Conservation (phyloP, 345 rosid genomes). For the Eucalyptus cloeziana region DNA sequence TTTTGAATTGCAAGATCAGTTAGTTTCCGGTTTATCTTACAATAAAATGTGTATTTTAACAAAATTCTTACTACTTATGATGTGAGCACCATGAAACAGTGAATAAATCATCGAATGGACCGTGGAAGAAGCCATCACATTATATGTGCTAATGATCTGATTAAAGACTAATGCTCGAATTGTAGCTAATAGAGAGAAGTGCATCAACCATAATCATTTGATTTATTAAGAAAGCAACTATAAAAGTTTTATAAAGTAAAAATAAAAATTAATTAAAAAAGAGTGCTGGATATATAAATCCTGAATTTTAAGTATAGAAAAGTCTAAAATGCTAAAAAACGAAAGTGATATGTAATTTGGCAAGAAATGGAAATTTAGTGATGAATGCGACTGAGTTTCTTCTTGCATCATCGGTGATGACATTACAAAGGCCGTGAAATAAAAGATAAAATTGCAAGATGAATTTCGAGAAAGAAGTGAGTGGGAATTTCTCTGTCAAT, state of each 20-base stretch:
- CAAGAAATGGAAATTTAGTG: background rate
- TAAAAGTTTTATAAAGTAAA: background rate
- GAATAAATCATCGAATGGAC: accelerated
- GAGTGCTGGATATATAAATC: background rate
- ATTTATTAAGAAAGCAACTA: background rate
- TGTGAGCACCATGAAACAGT: background rate
- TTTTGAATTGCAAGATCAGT: background rate
- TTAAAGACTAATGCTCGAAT: background rate
- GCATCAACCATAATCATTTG: background rate
- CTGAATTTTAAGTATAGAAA: background rate
- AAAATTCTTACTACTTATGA: background rate
- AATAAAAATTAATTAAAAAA: background rate
- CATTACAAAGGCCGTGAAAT: background rate
- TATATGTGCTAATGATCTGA: background rate
- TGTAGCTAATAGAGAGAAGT: background rate
- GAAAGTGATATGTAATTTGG: background rate
- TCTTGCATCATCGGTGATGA: background rate
- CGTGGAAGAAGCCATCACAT: background rate
- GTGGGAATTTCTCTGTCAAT: background rate
- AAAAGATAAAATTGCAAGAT: background rate
- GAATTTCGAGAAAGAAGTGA: background rate
- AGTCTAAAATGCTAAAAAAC: background rate
- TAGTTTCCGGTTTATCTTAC: background rate
- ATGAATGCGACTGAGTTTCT: background rate
- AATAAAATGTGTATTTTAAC: too few species aligned